Base-by-base conservation (phyloP, 108 stramenopile species). In the Pseudonitzschia multiseries region DNA sequence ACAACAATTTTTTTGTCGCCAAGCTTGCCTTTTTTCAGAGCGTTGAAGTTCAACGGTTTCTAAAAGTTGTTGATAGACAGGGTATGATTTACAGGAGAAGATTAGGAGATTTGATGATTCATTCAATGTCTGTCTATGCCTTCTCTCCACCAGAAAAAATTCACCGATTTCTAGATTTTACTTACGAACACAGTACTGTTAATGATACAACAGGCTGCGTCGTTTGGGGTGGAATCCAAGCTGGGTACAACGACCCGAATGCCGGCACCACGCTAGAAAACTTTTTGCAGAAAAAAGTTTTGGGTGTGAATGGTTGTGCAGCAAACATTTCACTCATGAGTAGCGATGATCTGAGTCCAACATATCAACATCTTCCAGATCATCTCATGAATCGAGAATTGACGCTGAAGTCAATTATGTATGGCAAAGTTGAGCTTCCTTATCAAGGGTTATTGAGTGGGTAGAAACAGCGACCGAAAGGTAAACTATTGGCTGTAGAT, bases 1-100 rank as follows among this genome's bases (percentile, higher is more conserved):
- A 93, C 81, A 93, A 93, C 62, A 93, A 93, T 63, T 87, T 85
- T 44, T 90, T 90, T 40, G 79, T 93, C 26, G 88, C 89, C 15
- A 79, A 86, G 31, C 51, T 89, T 24, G 60, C 79, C 0, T 87
- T 86, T 63, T 93, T 89, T 52, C 79, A 67, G 20, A 77, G 69
- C 32, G 46, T 24, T 26, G 67, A 69, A 31, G 92, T 87, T 18
- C 82, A 81, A 27, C 40, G 42, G 1, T 84, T 93, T 57, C 57
- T 93, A 6, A 69, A 68, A 31, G 75, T 81, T 64, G 81, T 93
- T 20, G 89, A 93, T 76, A 73, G 83, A 20, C 79, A 88, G 21
- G 89, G 86, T 24, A 48, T 83, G 40, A 89, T 93, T 14, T 93
- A 88, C 65, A 81, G 83, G 0, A 69, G 87, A 52, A 75, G 92